A percentile compares a stretch with the other conserved stretches of the same genome.
Evolutionary conservation across 2,329 filamentous ascomycete genomes (phyloP).

Genomic region (Dactylellina haptotyla): DNA sequence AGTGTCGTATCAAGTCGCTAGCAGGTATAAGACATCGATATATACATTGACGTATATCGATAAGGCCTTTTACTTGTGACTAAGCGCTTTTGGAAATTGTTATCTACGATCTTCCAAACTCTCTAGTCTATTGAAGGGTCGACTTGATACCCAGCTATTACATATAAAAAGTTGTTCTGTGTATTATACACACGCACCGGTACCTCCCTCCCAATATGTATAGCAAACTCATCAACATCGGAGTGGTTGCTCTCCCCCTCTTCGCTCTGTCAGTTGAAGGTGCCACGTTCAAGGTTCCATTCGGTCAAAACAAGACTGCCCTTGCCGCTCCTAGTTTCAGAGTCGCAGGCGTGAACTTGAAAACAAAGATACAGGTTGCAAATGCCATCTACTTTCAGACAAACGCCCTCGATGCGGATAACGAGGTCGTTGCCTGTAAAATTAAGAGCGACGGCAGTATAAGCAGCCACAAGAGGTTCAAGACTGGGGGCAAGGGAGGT

Average conservation of each 20-base stretch:
- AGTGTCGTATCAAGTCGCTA: no score
- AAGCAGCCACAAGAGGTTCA: constrained; percentile 1
- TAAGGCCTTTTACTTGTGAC: no score
- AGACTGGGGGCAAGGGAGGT: constrained; percentile 39
- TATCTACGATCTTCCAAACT: no score
- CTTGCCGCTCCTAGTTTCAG: neutral
- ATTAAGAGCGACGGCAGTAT: constrained; percentile 32
- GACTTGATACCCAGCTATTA: neutral
- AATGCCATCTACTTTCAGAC: constrained; percentile 42
- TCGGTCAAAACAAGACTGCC: neutral
- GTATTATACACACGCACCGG: constrained; percentile 3
- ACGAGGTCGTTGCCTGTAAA: constrained; percentile 30
- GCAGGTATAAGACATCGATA: no score
- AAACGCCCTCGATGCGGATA: constrained; percentile 17
- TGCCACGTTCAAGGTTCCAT: constrained; percentile 19
- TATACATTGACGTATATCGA: no score
- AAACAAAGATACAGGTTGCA: constrained; percentile 1
- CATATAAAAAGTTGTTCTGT: neutral
- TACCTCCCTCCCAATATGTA: constrained; percentile 2
- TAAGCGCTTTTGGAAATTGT: no score
- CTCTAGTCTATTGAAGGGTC: constrained; percentile 14
- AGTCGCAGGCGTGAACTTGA: neutral
- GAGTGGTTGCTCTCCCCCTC: constrained; percentile 16
- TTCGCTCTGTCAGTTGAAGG: constrained; percentile 8
- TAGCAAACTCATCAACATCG: constrained; percentile 21